Conservation (phyloP, 192 early-diverging fungal species). For the Gaertneriomyces sp. region DNA sequence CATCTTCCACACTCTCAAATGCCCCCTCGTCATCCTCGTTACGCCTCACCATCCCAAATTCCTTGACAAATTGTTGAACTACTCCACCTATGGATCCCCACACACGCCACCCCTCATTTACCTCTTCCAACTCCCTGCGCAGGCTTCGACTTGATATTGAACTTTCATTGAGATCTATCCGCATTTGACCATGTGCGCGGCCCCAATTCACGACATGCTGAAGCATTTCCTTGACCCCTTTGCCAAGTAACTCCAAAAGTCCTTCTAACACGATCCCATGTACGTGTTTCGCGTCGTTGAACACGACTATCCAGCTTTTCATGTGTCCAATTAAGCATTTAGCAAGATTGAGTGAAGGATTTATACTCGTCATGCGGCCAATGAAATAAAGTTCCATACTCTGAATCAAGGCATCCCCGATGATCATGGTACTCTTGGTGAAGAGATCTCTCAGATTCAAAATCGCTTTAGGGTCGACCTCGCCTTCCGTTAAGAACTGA, state of each 20-base stretch:
- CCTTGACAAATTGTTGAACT: constrained; percentile 29
- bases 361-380: constrained; percentile 8
- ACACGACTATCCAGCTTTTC: constrained; percentile 25
- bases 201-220: constrained; percentile 14
- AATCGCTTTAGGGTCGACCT: neutral
- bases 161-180: constrained; percentile 15
- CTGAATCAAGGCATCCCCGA: constrained; percentile 18
- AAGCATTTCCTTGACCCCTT: constrained; percentile 23
- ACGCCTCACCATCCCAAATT: constrained; percentile 18
- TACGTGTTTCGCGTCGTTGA: constrained; percentile 9
- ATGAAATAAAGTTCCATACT: constrained; percentile 18
- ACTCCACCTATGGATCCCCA: constrained; percentile 37
- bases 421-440: neutral
- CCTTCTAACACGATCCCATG: constrained; percentile 24
- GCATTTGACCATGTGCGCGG: constrained; percentile 17
- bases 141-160: neutral
- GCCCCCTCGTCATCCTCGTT: constrained; percentile 23
- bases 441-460: neutral
- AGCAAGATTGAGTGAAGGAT: constrained; percentile 27
- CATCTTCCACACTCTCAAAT: constrained; percentile 34
- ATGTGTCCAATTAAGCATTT: constrained; percentile 22
- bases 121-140: constrained; percentile 14
- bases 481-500: constrained; percentile 6
- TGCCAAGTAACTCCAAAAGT: constrained; percentile 6
- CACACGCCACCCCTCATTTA: constrained; percentile 37